Percentiles rank a stretch among this genome's conserved stretches.
These are phyloP conservation scores for Eimeria brunetti DNA, from an alignment of 169 alveolate species.

Conservation along the genomic window DNA sequence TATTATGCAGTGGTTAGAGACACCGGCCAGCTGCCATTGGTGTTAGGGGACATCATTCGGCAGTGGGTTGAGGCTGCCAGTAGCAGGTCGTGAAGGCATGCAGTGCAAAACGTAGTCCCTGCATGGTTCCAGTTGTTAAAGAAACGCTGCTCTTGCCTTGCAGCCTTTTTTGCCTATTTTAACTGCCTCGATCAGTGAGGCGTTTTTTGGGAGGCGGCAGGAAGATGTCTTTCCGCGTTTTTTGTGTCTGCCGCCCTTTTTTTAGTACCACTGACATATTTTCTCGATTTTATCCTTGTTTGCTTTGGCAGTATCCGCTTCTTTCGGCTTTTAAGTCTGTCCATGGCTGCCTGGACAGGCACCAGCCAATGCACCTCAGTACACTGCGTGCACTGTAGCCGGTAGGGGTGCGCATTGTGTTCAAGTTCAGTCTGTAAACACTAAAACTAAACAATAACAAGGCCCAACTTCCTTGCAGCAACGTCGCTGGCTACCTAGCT, in stretches of 20 bases:
- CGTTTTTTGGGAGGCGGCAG: no score
- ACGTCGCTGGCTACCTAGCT: not conserved
- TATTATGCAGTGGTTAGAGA: slow-evolving; percentile 91
- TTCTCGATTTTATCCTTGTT: no score
- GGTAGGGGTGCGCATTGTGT: not conserved
- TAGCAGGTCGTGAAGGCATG: not conserved
- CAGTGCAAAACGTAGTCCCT: not conserved
- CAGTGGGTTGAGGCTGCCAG: slow-evolving; percentile 85
- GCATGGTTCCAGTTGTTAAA: not conserved
- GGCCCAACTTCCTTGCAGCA: not conserved
- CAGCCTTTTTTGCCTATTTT: not conserved
- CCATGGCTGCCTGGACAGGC: no score
- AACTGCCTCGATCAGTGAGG: not conserved
- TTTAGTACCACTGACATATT: no score
- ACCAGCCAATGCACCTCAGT: no score
- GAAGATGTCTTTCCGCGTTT: no score
- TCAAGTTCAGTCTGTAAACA: not conserved
- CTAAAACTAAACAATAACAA: not conserved
- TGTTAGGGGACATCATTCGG: slow-evolving; percentile 85
- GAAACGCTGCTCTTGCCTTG: not conserved
- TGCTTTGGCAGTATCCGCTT: no score
- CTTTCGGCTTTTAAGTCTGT: no score
- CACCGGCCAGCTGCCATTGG: slow-evolving; percentile 81
- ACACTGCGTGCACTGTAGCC: no score
- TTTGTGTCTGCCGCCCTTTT: no score